Evolutionary conservation across 2,329 filamentous ascomycete species (phyloP).

Genomic region (Teratosphaeria destructans): DNA sequence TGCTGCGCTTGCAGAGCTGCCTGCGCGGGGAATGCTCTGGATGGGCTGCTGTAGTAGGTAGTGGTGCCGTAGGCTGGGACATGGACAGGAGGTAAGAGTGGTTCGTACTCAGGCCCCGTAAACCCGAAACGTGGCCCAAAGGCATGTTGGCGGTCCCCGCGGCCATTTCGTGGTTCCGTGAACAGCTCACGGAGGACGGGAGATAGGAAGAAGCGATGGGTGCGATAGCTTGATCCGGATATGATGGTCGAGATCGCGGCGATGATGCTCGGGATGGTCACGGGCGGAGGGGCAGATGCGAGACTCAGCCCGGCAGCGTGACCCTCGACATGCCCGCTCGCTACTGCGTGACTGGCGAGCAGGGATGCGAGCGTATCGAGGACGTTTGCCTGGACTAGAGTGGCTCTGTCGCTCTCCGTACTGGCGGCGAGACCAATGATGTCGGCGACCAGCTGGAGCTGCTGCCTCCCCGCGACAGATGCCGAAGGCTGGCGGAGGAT

Average conservation of each 20-base stretch:
- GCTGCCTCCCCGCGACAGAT: conserved; percentile 46
- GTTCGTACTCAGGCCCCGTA: conserved; percentile 9
- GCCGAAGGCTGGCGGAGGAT: conserved; percentile 54
- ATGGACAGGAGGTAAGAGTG: conserved; percentile 27
- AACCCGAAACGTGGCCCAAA: conserved; percentile 18
- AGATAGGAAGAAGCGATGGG: conserved; percentile 44
- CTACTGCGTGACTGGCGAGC: conserved; percentile 51
- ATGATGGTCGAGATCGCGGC: conserved; percentile 70
- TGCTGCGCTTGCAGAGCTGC: conserved; percentile 21
- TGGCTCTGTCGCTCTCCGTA: conserved; percentile 58
- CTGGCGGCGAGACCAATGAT: conserved; percentile 55
- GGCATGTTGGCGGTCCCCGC: conserved; percentile 13
- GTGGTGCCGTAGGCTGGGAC: conserved; percentile 30
- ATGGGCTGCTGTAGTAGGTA: conserved; percentile 21
- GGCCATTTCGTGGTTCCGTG: conserved; percentile 8
- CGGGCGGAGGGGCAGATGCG: conserved; percentile 46
- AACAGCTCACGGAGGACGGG: conserved; percentile 38
- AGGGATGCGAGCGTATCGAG: conserved; percentile 68
- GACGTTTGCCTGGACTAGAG: conserved; percentile 61
- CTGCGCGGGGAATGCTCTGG: conserved; percentile 35
- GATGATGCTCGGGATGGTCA: conserved; percentile 57
- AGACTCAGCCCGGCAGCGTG: conserved; percentile 13
- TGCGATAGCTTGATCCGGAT: conserved; percentile 66
- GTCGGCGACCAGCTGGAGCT: conserved; percentile 50
- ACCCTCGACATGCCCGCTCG: conserved; percentile 16